Percentiles rank a stretch among this genome's conserved stretches.
phyloP scores from a whole-genome alignment of 129 eudicot genomes.

The Arctium lappa region DNA sequence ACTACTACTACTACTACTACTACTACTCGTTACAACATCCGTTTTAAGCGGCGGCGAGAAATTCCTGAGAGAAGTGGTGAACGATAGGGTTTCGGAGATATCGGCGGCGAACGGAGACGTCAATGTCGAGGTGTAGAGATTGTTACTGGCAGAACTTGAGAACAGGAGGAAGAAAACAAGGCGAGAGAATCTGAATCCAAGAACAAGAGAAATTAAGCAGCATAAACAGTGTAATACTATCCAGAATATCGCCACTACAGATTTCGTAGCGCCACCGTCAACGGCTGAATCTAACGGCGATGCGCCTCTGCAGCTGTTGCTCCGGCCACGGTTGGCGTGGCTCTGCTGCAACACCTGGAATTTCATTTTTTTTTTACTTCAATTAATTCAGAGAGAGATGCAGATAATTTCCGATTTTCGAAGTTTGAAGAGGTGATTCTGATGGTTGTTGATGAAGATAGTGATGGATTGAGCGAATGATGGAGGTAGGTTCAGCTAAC shows the following conservation, averaged over 20 bases:
- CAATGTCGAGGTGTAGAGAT: slow-evolving; percentile 8
- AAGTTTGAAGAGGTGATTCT: slow-evolving; percentile 12
- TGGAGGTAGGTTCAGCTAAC: not conserved
- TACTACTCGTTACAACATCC: not conserved
- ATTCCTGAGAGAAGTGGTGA: slow-evolving; percentile 11
- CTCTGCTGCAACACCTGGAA: slow-evolving; percentile 51
- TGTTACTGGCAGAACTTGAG: slow-evolving; percentile 32
- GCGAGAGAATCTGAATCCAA: slow-evolving; percentile 78
- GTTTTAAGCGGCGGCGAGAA: not conserved
- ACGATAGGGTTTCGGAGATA: slow-evolving; percentile 17
- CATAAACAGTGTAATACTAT: slow-evolving; percentile 53
- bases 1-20: slow-evolving; percentile 19
- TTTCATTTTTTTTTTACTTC: slow-evolving; percentile 41
- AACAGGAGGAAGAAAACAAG: slow-evolving; percentile 56
- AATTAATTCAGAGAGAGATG: not conserved
- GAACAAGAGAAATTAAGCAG: slow-evolving; percentile 59
- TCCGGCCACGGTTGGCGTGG: slow-evolving; percentile 41
- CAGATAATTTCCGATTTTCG: not conserved
- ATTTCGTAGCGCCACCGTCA: slow-evolving; percentile 34
- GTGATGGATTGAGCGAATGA: slow-evolving; percentile 12
- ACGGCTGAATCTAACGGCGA: slow-evolving; percentile 43
- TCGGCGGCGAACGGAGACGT: slow-evolving; percentile 30
- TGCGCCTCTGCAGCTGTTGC: slow-evolving; percentile 44
- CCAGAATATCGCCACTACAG: slow-evolving; percentile 59
- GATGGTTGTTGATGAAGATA: slow-evolving; percentile 8